phyloP scores from a whole-genome alignment of 2,329 filamentous ascomycete genomes.

The Ophiostoma himal-ulmi region DNA sequence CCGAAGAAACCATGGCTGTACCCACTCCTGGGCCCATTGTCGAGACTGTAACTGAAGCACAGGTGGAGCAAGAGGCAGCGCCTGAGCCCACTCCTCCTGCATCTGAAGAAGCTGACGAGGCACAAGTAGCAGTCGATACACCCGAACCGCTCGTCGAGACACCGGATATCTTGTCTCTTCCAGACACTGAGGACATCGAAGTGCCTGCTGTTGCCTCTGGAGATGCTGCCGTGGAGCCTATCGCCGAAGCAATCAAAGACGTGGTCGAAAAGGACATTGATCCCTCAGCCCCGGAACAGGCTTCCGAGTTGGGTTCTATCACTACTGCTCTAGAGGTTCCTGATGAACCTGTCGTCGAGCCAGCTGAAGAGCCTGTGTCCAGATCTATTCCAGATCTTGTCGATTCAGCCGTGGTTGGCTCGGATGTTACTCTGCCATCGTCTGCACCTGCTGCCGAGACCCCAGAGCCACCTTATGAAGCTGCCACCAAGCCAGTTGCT shows the following conservation, averaged over 20 bases:
- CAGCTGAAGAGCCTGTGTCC: neutral
- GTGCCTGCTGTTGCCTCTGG: neutral
- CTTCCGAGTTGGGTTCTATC: too few relatives aligned
- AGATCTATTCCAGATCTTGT: too few relatives aligned
- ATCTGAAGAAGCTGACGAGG: neutral
- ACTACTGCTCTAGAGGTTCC: too few relatives aligned
- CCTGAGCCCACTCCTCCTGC: neutral
- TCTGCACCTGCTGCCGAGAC: neutral
- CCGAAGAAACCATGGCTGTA: neutral
- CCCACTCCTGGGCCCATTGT: neutral
- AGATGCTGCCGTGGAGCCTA: neutral
- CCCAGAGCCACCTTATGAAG: neutral
- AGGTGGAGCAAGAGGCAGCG: neutral
- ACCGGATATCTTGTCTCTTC: neutral
- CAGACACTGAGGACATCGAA: neutral
- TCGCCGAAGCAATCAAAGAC: neutral
- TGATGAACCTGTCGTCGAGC: neutral
- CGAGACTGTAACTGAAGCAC: neutral
- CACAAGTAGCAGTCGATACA: neutral
- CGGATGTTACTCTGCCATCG: neutral
- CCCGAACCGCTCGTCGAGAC: neutral
- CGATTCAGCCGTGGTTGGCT: neutral
- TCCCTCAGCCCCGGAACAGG: too few relatives aligned
- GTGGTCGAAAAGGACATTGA: too few relatives aligned
- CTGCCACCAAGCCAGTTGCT: too few relatives aligned